A percentile compares a stretch with the other conserved stretches of the same genome.
Evolutionary conservation across 2,329 filamentous ascomycete genomes (phyloP).

Genomic region (Decorospora gaudefroyi): DNA sequence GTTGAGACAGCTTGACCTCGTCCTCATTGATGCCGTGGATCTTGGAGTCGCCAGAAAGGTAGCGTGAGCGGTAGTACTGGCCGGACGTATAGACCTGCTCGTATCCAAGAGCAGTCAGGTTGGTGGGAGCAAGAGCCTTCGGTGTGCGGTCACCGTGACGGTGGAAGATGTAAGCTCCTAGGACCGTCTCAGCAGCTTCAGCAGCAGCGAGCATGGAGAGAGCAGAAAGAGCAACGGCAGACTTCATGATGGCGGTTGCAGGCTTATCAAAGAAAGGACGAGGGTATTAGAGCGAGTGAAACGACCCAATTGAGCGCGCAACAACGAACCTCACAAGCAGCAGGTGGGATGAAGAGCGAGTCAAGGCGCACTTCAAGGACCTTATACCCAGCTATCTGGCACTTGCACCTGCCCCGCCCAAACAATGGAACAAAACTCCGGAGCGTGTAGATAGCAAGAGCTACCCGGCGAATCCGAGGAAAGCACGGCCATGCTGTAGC

Average conservation of each 20-base stretch:
- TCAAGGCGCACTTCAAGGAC: constrained; percentile 6
- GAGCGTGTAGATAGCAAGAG: constrained; percentile 16
- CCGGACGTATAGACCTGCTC: constrained; percentile 73
- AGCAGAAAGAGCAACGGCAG: constrained; percentile 25
- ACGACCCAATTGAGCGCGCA: constrained; percentile 12
- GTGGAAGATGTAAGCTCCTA: constrained; percentile 85
- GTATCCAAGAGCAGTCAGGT: constrained; percentile 79
- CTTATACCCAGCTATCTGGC: constrained; percentile 24
- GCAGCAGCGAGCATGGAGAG: constrained; percentile 35
- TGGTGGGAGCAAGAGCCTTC: constrained; percentile 72
- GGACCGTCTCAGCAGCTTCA: constrained; percentile 64
- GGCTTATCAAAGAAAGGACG: constrained; percentile 1
- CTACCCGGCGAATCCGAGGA: constrained; percentile 16
- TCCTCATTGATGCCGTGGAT: constrained; percentile 70
- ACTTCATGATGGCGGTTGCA: constrained; percentile 35
- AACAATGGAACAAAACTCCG: constrained; percentile 19
- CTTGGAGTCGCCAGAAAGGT: constrained; percentile 66
- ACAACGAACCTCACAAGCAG: constrained; percentile 9
- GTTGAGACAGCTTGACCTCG: constrained; percentile 69
- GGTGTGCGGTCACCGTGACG: constrained; percentile 87
- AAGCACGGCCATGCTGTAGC: constrained; percentile 2
- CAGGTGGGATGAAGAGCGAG: constrained; percentile 2
- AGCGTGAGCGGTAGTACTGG: constrained; percentile 74
- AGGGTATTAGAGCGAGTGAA: constrained; percentile 1
- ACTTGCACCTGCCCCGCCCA: constrained; percentile 16